Base-by-base conservation (phyloP, 805 yeast genomes). In the Candida piceae region DNA sequence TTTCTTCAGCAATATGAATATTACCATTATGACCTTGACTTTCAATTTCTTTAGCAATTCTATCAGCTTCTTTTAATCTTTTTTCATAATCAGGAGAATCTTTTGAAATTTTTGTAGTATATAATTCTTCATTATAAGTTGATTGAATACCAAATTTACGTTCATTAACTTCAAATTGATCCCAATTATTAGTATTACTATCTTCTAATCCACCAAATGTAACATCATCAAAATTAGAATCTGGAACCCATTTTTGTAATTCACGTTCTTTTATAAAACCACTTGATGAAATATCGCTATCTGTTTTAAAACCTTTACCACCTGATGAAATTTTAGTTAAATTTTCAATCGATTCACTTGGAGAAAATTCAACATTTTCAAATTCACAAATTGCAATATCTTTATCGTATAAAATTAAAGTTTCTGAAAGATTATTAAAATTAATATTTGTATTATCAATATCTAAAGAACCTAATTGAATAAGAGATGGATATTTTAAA, bases 141-240 rank as follows among this genome's bases (percentile, higher is more conserved):
- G 96, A 80, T 46, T 76, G 80, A 33, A 93, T 81, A 26, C 97
- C 97, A 59, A 93, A 93, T 62, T 84, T 82, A 40, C 78, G 73
- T 57, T 85, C 83, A 60, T 93, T 93, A n/a, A 78, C 90, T 36
- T 84, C 83, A 62, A 93, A 93, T 65, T 93, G 98, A 63, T 93
- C 96, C 97, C 97, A 93, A 16, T 44, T 43, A 7, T 50, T 49
- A 4, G 37, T 27, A 21, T 15, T 15, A 6, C 11, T 23, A 25
- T 69, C 74, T 12, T 69, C 75, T 19, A 74, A 57, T 29, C 58
- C 44, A 27, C 58, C 51, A 38, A 38, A 18, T 31, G 19, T 43
- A 31, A 34, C 35, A 15, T 55, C 53, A 11, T 57, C 46, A 9
- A 39, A 29, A 12, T 43, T 49, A 15, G 43, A 74, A 35, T 83